Percentiles rank a stretch among this genome's conserved stretches.
Conservation (phyloP, 148 eudicot species). For the Simmondsia chinensis region DNA sequence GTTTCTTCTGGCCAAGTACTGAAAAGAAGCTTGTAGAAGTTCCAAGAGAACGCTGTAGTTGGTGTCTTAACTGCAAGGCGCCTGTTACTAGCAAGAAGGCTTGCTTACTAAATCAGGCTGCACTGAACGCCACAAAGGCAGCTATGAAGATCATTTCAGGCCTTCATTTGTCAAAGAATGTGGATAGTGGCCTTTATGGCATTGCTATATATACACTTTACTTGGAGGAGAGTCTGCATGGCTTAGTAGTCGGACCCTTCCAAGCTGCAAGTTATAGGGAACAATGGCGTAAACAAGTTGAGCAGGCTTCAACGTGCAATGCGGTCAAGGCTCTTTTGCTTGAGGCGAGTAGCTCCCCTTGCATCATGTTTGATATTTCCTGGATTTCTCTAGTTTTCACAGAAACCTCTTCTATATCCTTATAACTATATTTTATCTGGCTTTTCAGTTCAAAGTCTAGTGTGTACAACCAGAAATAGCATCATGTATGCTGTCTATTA, state of each 20-base stretch:
- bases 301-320: conserved; percentile 50
- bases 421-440: too few relatives aligned
- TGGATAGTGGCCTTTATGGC: conserved; percentile 56
- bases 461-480: too few relatives aligned
- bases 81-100: conserved; percentile 59
- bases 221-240: conserved; percentile 83
- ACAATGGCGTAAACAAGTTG: conserved; percentile 72
- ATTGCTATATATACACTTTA: conserved; percentile 56
- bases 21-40: conserved; percentile 81
- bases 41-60: conserved; percentile 95
- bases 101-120: conserved; percentile 88
- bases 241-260: conserved; percentile 65
- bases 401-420: not conserved
- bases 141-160: conserved; percentile 55
- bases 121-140: conserved; percentile 66
- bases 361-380: not conserved
- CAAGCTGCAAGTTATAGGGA: conserved; percentile 41
- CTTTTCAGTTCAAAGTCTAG: too few relatives aligned
- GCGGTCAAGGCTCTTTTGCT: conserved; percentile 67
- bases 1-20: conserved; percentile 88
- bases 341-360: conserved; percentile 39
- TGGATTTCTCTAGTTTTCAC: not conserved
- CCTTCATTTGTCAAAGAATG: conserved; percentile 40
- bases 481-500: too few relatives aligned
- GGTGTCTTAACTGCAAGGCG: conserved; percentile 85